Conservation (phyloP, 495 filamentous ascomycete species). For the Glarea lozoyensis region DNA sequence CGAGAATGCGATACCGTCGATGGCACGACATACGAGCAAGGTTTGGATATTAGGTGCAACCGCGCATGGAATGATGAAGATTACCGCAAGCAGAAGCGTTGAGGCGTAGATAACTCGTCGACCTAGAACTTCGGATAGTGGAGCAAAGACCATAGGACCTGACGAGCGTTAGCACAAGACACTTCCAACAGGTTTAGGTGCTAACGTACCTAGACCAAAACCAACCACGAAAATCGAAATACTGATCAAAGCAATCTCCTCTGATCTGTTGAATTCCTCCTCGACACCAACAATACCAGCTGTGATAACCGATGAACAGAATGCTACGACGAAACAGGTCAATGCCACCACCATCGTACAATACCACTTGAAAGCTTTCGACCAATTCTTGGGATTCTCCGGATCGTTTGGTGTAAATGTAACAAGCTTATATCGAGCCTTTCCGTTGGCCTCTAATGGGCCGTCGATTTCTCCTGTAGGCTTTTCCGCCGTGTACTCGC, state of each 20-base stretch:
- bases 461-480: conserved; percentile 49
- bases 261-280: conserved; percentile 50
- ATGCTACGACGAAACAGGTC: conserved; percentile 58
- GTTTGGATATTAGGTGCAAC: conserved; percentile 66
- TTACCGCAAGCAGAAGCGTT: conserved; percentile 55
- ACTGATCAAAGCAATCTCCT: conserved; percentile 56
- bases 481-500: conserved; percentile 57
- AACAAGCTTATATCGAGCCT: conserved; percentile 60
- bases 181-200: not conserved
- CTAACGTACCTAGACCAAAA: conserved; percentile 56
- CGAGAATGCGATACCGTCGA: conserved; percentile 75
- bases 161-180: conserved; percentile 4
- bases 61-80: conserved; percentile 73
- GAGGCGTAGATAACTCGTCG: conserved; percentile 56
- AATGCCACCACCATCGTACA: conserved; percentile 57
- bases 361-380: conserved; percentile 55
- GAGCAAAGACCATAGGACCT: conserved; percentile 75
- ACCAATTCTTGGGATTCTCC: conserved; percentile 63
- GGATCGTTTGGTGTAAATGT: conserved; percentile 59
- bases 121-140: conserved; percentile 64
- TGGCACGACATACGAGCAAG: conserved; percentile 59
- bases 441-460: conserved; percentile 41
- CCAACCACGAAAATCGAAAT: conserved; percentile 73
- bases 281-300: conserved; percentile 54
- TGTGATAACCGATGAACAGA: conserved; percentile 57